Evolutionary conservation across 305 asterid species (phyloP).

Genomic region (Caryopteris hybrid): DNA sequence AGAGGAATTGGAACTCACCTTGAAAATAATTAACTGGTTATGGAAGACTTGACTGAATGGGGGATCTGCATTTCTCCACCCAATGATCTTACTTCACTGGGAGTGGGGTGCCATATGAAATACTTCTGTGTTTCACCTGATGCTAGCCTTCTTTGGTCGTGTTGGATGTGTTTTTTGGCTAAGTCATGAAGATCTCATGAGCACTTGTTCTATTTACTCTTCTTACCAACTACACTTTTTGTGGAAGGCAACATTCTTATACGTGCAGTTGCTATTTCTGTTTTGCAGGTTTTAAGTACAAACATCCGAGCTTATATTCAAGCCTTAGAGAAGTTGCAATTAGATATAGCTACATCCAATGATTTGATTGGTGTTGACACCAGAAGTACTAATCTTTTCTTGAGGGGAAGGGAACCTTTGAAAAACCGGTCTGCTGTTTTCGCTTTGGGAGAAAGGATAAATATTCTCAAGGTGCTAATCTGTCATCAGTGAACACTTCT

Average conservation of each 20-base stretch:
- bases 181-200: not conserved
- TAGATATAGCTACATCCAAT: constrained; percentile 93
- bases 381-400: constrained; percentile 87
- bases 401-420: constrained; percentile 95
- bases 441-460: constrained; percentile 96
- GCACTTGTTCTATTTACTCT: not conserved
- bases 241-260: constrained; percentile 9
- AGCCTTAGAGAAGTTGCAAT: constrained; percentile 93
- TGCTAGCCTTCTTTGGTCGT: constrained; percentile 5
- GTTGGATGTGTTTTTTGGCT: constrained; percentile 1
- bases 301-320: constrained; percentile 97
- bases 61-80: not conserved
- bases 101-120: not conserved
- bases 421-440: constrained; percentile 97
- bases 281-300: constrained; percentile 80
- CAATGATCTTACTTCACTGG: not conserved
- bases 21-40: not conserved
- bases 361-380: constrained; percentile 98
- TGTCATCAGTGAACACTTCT: not conserved
- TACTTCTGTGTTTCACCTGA: not conserved
- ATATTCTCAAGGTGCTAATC: constrained; percentile 81
- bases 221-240: not conserved
- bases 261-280: constrained; percentile 13
- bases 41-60: not conserved
- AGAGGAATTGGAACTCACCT: constrained; percentile 1